Base-by-base conservation (phyloP, 2,329 filamentous ascomycete genomes). In the Aspergillus vadensis region DNA sequence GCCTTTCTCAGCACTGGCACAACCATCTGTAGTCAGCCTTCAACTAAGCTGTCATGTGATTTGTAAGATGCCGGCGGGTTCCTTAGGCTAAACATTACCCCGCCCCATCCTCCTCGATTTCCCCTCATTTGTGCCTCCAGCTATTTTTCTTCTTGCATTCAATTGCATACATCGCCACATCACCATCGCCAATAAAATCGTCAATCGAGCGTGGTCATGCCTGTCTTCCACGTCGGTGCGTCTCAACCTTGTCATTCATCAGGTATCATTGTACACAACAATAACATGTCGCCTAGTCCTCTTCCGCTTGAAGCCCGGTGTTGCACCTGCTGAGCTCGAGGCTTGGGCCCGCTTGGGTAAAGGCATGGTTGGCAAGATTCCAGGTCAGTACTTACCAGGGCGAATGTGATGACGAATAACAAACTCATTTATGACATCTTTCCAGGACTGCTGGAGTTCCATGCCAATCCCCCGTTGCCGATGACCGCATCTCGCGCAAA, bases 291-390 rank as follows among this genome's bases (percentile, higher is more conserved):
- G 3, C 8, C 44, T 47, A 79, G 78, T 80, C 17, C 72, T 81
- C 53, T 77, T 80, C 72, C 74, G 74, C 64, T 72, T 80, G 43
- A 80, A 80, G 64, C 70, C 70, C 30, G 71, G 71, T 43, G 73
- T 78, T 10, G 73, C 73, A 0, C 63, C 68, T 12, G 67, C 68
- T 6, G 72, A 77, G 62, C 21, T 80, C 3, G 56, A 70, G 12
- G 64, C 67, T 36, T 80, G 74, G 71, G 62, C 63, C 1, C 56
- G 68, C 6, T 64, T 63, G 19, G 71, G 68, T 14, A 72, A 74
- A 58, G 69, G 58, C 2, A 79, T 81, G 77, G 73, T 79, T 21
- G 76, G 77, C 2, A 70, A 79, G 55, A 73, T 81, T 57, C 78
- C 79, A 6, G 77, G 77, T 44, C 5, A 12, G 41, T 19, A 15